Base-by-base conservation (phyloP, 1,284 basidiomycete species). In the Papiliotrema terrestris region DNA sequence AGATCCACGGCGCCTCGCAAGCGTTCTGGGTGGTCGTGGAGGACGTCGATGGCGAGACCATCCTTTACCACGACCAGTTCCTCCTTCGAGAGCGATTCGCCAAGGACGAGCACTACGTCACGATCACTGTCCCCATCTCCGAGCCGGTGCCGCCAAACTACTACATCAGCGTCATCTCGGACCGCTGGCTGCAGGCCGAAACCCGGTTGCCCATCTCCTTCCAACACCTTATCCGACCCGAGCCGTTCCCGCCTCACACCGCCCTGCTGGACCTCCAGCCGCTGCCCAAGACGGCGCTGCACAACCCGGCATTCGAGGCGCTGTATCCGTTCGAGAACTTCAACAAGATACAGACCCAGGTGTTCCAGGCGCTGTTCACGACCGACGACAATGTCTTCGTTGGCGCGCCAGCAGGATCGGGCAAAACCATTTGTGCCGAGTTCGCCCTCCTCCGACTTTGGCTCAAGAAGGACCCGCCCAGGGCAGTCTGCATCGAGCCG, bases 311-410 rank as follows among this genome's bases (percentile, higher is more conserved):
- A 57, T 96, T 88, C 62, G 90, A 98, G 72, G 80, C 81, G 4
- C 83, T 97, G 43, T 98, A 96, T 75, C 83, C 85, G 0, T 87
- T 95, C 60, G 80, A 85, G 58, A 84, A 83, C 0, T 97, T 98
- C 82, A 98, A 98, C 83, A 98, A 97, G 79, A 96, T 98, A 62
- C 96, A 98, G 74, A 98, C 93, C 0, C 96, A 98, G 78, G 92
- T 96, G 37, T 98, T 98, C 86, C 95, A 98, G 66, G 92, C 94
- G 0, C 80, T 98, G 0, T 98, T 95, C 76, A 94, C 91, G 0
- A 88, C 91, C 0, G 93, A 98, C 71, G 94, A 98, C 71, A 96
- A 93, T 67, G 87, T 95, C 41, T 91, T 98, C 69, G 86, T 98
- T 55, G 94, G 93, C 23, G 95, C 94, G 0, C 95, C 96, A 0